These are phyloP conservation scores for Alternaria sp. DNA, from an alignment of 2,329 filamentous ascomycete species.

Conservation along the genomic window DNA sequence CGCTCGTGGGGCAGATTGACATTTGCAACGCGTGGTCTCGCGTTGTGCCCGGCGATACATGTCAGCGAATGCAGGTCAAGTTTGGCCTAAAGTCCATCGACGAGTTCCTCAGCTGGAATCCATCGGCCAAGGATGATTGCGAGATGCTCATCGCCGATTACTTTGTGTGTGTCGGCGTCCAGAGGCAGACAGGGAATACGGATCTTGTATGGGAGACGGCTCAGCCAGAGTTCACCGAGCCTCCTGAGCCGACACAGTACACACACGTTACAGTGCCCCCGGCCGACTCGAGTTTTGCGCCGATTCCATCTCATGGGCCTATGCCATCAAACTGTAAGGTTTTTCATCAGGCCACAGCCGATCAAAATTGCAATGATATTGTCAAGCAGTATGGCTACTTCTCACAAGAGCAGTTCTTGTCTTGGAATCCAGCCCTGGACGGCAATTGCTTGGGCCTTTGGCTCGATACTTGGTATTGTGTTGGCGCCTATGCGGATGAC, in stretches of 20 bases:
- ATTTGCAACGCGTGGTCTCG: background rate
- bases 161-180: background rate
- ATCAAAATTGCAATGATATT: background rate
- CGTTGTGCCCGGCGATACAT: background rate
- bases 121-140: background rate
- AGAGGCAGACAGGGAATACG: background rate
- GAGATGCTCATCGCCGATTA: background rate
- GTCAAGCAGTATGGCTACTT: background rate
- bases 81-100: background rate
- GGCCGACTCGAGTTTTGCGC: background rate
- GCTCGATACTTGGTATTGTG: constrained; percentile 1
- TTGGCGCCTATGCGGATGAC: background rate
- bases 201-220: background rate
- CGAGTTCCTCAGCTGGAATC: background rate
- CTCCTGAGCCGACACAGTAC: background rate
- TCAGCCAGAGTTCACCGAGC: background rate
- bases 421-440: background rate
- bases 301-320: background rate
- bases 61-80: background rate
- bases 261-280: background rate
- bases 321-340: background rate
- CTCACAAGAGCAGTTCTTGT: background rate
- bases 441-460: background rate
- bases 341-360: background rate
- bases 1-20: background rate